Evolutionary conservation across 2,329 filamentous ascomycete genomes (phyloP).

Genomic region (Lecanicillium sp.): DNA sequence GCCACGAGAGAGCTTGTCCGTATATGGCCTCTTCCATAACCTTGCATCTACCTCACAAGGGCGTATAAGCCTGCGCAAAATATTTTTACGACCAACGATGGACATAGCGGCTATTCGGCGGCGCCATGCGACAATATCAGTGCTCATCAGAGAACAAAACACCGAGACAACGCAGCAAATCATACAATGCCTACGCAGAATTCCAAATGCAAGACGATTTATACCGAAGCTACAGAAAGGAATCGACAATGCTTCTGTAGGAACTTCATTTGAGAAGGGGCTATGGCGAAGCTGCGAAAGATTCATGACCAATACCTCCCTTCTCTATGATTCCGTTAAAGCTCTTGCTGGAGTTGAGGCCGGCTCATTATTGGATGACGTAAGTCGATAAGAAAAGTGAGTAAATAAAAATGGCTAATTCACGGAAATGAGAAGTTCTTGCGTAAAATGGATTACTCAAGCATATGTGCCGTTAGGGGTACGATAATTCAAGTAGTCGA

Average conservation of each 20-base stretch:
- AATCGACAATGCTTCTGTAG: conserved; percentile 43
- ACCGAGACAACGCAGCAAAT: conserved; percentile 44
- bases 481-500: conserved; percentile 69
- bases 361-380: no score
- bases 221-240: conserved; percentile 71
- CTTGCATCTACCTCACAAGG: conserved; percentile 75
- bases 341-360: no score
- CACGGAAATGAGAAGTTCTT: no score
- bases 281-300: conserved; percentile 65
- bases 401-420: background rate
- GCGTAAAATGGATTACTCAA: conserved; percentile 46
- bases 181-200: conserved; percentile 52
- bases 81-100: conserved; percentile 71
- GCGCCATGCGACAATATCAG: conserved; percentile 60
- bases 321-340: no score
- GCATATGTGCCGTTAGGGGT: conserved; percentile 58
- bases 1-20: conserved; percentile 70
- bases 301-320: conserved; percentile 54
- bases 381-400: conserved; percentile 4
- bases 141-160: conserved; percentile 64
- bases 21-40: conserved; percentile 74
- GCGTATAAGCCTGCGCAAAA: conserved; percentile 61
- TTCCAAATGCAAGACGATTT: conserved; percentile 66
- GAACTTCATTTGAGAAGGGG: conserved; percentile 49
- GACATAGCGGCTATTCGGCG: conserved; percentile 60